phyloP scores from a whole-genome alignment of 192 early-diverging fungal genomes.

The Coemansia sp. region DNA sequence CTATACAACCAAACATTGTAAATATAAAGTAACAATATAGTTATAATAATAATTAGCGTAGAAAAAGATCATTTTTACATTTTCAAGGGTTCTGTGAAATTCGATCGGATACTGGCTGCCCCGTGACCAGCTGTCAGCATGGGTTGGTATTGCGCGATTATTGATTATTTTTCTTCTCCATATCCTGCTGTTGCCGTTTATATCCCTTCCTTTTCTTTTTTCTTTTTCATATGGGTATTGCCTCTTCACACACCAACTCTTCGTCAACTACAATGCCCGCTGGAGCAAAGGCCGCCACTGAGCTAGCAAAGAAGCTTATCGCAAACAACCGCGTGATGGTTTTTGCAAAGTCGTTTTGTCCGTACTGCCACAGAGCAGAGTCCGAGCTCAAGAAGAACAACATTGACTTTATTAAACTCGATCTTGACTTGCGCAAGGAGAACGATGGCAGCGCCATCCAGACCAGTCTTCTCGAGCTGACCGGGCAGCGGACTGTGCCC shows the following conservation, averaged over 20 bases:
- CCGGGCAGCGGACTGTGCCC: constrained; percentile 71
- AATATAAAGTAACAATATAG: not conserved
- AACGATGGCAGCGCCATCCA: constrained; percentile 61
- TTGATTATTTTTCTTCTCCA: not conserved
- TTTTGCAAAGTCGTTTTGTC: constrained; percentile 77
- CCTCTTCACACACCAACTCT: constrained; percentile 7
- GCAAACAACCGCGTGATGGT: constrained; percentile 53
- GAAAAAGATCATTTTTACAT: too few relatives aligned
- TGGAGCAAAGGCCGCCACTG: constrained; percentile 27
- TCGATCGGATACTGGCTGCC: not conserved
- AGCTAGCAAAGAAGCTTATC: constrained; percentile 36
- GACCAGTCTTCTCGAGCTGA: constrained; percentile 54
- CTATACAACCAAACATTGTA: constrained; percentile 89
- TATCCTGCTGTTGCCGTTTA: not conserved
- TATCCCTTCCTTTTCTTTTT: not conserved
- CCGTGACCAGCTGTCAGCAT: not conserved
- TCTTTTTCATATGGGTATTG: constrained; percentile 15
- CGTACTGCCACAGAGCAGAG: constrained; percentile 64
- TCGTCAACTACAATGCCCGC: constrained; percentile 18
- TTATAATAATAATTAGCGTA: too few relatives aligned
- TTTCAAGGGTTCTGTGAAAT: constrained; percentile 2
- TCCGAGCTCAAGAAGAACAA: constrained; percentile 34
- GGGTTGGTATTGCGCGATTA: not conserved
- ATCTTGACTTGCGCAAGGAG: constrained; percentile 56
- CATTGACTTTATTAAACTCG: constrained; percentile 48